Evolutionary conservation across 495 filamentous ascomycete species (phyloP).

Genomic region (Neurospora sublineolata): DNA sequence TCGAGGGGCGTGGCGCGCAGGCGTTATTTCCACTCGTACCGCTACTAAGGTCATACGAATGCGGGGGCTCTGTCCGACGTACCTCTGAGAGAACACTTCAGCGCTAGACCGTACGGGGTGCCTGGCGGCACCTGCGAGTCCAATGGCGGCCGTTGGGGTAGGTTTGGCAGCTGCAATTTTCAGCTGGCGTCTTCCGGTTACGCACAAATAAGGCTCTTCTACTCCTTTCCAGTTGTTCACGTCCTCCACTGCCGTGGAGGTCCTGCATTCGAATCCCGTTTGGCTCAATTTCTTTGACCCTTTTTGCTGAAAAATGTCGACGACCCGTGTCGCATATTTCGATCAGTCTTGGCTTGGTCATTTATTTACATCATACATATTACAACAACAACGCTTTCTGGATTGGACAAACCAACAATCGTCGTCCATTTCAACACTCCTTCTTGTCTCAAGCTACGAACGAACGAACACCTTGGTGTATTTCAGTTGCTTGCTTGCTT

Average conservation of each 20-base stretch:
- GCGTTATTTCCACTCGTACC: not conserved
- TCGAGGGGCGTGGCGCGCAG: not conserved
- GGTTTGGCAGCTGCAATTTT: not conserved
- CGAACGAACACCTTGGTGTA: too few relatives aligned
- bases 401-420: too few relatives aligned
- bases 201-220: not conserved
- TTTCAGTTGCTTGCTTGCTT: not conserved
- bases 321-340: too few relatives aligned
- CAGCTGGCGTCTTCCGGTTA: not conserved
- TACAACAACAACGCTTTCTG: too few relatives aligned
- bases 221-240: not conserved
- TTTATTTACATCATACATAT: too few relatives aligned
- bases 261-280: not conserved
- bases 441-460: too few relatives aligned
- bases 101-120: not conserved
- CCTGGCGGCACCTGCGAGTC: not conserved
- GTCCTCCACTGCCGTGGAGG: not conserved
- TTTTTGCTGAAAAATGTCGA: not conserved
- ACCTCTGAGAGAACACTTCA: not conserved
- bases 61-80: not conserved
- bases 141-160: not conserved
- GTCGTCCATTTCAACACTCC: too few relatives aligned
- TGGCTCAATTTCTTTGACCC: not conserved
- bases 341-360: too few relatives aligned
- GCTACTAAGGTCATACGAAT: not conserved